phyloP scores from a whole-genome alignment of 2,329 filamentous ascomycete genomes.

The Seiridium unicorne region DNA sequence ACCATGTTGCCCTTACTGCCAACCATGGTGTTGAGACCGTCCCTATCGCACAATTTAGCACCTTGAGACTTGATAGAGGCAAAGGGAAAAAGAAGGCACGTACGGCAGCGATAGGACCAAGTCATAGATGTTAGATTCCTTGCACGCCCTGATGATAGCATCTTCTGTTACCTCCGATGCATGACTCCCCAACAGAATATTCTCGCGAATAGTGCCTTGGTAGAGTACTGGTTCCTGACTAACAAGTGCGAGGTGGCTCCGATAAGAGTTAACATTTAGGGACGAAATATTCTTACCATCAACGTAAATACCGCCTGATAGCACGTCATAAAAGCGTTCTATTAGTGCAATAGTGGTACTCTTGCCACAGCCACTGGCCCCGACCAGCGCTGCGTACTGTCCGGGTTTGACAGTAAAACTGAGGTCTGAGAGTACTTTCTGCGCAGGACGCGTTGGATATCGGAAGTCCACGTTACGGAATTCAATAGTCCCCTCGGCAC shows the following conservation, averaged over 20 bases:
- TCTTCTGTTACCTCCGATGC: constrained; percentile 63
- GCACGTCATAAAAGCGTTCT: constrained; percentile 90
- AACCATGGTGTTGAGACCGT: not conserved
- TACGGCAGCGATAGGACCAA: constrained; percentile 74
- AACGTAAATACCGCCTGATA: constrained; percentile 72
- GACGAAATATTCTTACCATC: constrained; percentile 79
- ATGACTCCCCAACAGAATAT: constrained; percentile 83
- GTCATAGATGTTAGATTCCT: constrained; percentile 89
- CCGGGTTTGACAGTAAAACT: constrained; percentile 77
- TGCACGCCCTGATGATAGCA: constrained; percentile 59
- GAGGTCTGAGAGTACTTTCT: constrained; percentile 82
- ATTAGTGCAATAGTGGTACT: constrained; percentile 90
- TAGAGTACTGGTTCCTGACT: constrained; percentile 93
- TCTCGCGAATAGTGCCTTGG: constrained; percentile 75
- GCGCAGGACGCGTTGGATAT: constrained; percentile 89
- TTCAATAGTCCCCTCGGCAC: constrained; percentile 74
- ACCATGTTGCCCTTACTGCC: not conserved
- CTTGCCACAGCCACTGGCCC: constrained; percentile 91
- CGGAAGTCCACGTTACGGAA: constrained; percentile 92
- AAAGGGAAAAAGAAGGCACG: not conserved
- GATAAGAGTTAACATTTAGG: constrained; percentile 86
- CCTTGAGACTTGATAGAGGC: not conserved
- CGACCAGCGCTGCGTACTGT: constrained; percentile 89
- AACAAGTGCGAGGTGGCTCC: constrained; percentile 87
- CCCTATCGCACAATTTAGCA: not conserved